Evolutionary conservation across 257 asterid species (phyloP).

Genomic region (Gentiana macrophylla): DNA sequence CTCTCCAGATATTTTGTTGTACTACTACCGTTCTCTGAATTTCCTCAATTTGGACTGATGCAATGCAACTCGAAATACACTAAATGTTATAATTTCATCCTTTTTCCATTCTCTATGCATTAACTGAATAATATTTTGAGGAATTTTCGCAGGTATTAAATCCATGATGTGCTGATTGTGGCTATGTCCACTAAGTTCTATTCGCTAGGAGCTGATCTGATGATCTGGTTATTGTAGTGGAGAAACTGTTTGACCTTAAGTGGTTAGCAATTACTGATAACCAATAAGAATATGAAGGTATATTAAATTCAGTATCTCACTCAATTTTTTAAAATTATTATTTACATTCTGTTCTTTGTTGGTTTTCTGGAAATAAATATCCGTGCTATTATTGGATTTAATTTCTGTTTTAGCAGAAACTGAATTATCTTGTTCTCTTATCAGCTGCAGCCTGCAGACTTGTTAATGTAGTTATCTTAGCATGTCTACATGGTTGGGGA

Average conservation of each 20-base stretch:
- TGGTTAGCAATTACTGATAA: constrained; percentile 13
- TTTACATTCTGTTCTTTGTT: neutral
- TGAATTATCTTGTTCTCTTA: neutral
- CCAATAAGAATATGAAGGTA: constrained; percentile 34
- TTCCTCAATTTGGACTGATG: too few species aligned
- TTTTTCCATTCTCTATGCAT: neutral
- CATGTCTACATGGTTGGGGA: neutral
- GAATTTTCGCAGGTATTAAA: constrained; percentile 29
- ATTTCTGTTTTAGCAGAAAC: neutral
- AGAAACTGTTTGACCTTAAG: constrained; percentile 26
- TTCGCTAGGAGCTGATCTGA: constrained; percentile 25
- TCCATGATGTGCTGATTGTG: constrained; percentile 39
- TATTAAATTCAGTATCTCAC: too few species aligned
- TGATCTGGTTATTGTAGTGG: constrained; percentile 24
- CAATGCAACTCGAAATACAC: too few species aligned
- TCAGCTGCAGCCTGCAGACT: neutral
- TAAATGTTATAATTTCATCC: too few species aligned
- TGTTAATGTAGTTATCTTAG: neutral
- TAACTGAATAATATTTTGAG: neutral
- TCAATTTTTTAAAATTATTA: neutral
- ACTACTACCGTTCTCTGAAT: too few species aligned
- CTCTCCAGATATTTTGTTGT: too few species aligned
- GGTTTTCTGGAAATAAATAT: too few species aligned
- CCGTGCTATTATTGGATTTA: neutral
- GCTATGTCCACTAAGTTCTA: constrained; percentile 26